Base-by-base conservation (phyloP, 192 early-diverging fungal species). In the Mortierella claussenii region DNA sequence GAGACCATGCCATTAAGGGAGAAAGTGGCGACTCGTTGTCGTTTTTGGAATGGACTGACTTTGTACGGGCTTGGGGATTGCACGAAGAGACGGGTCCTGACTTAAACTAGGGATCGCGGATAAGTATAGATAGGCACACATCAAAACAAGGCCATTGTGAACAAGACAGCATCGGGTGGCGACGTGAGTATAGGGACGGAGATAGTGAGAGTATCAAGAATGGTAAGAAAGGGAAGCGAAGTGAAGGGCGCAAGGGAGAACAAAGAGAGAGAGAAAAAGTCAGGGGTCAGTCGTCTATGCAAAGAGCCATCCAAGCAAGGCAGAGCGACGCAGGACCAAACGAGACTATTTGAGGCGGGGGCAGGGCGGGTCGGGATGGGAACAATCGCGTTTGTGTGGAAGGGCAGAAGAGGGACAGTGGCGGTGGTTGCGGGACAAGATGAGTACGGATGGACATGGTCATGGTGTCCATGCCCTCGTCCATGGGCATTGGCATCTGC, bases 1-100 rank as follows among this genome's bases (percentile, higher is more conserved):
- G 30, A 23, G 73, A 66, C 63, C 73, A 62, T 24, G 73, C 61
- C 73, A 67, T 67, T 4, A 59, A 58, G 0, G 73, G 73, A 1
- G 73, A 76, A 3, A 67, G 52, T 12, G 73, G 73, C 6, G 73
- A 76, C 4, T 61, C 58, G 15, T 76, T 65, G 20, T 45, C 58
- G 20, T 40, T 24, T 43, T 31, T 44, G 21, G 68, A 20, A 36
- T 44, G 58, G 32, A 42, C 44, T 3, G 52, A 43, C 44, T 69
- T 69, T 42, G 42, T 31, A 33, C 21, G 55, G n/a, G 49, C 32
- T 20, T 68, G 56, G 11, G 54, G 48, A 45, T 54, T 51, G n/a
- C 40, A 33, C 33, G 42, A n/a, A 28, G 33, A 11, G 23, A 33
- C 31, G 18, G 48, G 48, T 31, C 47, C 47, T 30, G 47, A 15